Conservation (phyloP, 1,284 basidiomycete species). For the Irpex rosettiformis region DNA sequence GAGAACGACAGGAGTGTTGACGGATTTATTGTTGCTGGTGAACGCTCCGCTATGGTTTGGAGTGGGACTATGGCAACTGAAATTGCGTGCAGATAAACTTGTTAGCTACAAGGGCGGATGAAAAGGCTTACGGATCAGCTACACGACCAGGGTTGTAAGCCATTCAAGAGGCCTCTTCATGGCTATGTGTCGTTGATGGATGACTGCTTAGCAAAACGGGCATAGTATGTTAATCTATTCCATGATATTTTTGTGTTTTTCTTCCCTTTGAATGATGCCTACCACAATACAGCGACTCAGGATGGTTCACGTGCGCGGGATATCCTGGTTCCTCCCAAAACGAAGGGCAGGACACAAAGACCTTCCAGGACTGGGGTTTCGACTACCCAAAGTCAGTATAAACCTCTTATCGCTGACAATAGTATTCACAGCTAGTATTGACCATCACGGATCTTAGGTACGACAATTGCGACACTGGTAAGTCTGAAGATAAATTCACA, state of each 20-base stretch:
- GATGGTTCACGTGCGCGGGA: slow-evolving; percentile 49
- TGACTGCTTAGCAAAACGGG: neutral
- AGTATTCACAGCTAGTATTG: neutral
- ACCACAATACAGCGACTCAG: slow-evolving; percentile 46
- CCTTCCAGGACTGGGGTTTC: slow-evolving; percentile 51
- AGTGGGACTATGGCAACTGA: neutral
- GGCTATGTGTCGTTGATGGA: neutral
- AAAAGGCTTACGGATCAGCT: neutral
- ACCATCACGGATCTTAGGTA: neutral
- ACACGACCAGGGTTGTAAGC: neutral
- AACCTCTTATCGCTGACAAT: slow-evolving; percentile 15
- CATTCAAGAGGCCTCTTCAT: too few species aligned
- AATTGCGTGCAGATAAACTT: neutral
- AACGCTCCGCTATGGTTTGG: neutral
- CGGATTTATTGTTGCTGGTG: neutral
- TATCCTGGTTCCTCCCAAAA: slow-evolving; percentile 52
- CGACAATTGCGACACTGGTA: neutral
- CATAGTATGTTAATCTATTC: neutral
- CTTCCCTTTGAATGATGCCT: neutral
- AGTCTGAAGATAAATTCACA: too few species aligned
- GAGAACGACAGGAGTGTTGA: neutral
- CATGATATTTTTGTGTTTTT: neutral
- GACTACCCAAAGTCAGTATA: slow-evolving; percentile 47
- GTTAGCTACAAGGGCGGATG: neutral
- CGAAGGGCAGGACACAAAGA: slow-evolving; percentile 40